phyloP scores from a whole-genome alignment of 2,329 filamentous ascomycete species.

The Fusarium sp. region DNA sequence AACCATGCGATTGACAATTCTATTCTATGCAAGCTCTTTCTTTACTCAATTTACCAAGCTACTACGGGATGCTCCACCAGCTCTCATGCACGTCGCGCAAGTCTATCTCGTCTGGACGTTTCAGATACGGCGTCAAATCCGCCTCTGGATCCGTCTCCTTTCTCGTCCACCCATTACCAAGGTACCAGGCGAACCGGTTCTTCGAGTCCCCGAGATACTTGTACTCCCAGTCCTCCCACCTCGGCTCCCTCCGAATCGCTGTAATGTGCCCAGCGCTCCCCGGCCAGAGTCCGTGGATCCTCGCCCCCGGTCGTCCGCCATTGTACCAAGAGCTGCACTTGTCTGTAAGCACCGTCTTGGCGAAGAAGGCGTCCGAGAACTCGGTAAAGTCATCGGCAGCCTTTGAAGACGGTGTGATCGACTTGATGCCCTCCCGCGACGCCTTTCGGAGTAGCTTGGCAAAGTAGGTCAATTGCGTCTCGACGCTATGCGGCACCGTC shows the following conservation, averaged over 20 bases:
- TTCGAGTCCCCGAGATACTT: constrained; percentile 57
- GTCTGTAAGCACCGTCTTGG: constrained; percentile 66
- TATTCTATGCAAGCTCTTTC: constrained; percentile 2
- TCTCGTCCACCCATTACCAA: constrained; percentile 75
- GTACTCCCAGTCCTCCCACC: constrained; percentile 69
- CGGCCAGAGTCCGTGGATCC: constrained; percentile 78
- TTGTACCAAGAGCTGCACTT: constrained; percentile 81
- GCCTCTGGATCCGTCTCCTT: constrained; percentile 66
- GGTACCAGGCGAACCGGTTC: constrained; percentile 70
- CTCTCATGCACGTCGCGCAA: constrained; percentile 73
- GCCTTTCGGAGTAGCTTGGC: constrained; percentile 77
- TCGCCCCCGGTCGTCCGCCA: constrained; percentile 68
- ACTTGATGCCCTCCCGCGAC: constrained; percentile 72
- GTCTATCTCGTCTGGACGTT: constrained; percentile 65
- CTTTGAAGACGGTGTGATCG: constrained; percentile 65
- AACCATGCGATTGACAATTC: constrained; percentile 21
- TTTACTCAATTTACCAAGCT: not conserved
- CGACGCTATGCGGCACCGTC: constrained; percentile 74
- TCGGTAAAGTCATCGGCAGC: constrained; percentile 74
- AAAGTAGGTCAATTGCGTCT: constrained; percentile 73
- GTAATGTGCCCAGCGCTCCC: constrained; percentile 74
- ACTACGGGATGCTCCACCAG: constrained; percentile 67
- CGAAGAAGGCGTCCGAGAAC: constrained; percentile 68
- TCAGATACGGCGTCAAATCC: constrained; percentile 74
- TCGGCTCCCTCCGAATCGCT: constrained; percentile 64